Evolutionary conservation across 257 asterid species (phyloP).

Genomic region (Osmanthus fragrans): DNA sequence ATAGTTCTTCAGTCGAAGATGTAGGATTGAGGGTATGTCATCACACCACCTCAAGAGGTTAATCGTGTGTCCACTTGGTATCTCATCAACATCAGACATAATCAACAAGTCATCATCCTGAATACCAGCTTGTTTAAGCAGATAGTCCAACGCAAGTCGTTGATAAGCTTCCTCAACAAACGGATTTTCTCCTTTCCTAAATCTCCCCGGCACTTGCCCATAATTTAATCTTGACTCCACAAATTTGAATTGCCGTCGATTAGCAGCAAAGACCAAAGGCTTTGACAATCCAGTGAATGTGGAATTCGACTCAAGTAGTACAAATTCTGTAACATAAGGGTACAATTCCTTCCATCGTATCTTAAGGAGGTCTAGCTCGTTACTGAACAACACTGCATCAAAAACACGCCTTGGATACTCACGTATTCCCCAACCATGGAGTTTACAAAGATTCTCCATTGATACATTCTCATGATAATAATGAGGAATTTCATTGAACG

Average conservation of each 20-base stretch:
- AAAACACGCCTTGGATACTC: conserved; percentile 78
- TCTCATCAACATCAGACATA: conserved; percentile 95
- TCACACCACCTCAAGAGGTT: conserved; percentile 87
- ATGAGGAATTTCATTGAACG: conserved; percentile 71
- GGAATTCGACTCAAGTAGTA: conserved; percentile 79
- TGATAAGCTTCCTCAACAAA: conserved; percentile 86
- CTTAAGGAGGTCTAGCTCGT: conserved; percentile 75
- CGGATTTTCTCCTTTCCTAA: conserved; percentile 73
- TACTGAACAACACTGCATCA: conserved; percentile 84
- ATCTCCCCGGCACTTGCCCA: conserved; percentile 71
- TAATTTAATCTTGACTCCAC: conserved; percentile 72
- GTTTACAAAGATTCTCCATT: conserved; percentile 77
- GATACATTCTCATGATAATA: conserved; percentile 77
- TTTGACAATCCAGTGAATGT: conserved; percentile 81
- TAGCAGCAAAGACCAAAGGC: conserved; percentile 62
- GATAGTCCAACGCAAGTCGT: conserved; percentile 70
- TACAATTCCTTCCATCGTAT: conserved; percentile 83
- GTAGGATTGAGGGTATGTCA: conserved; percentile 67
- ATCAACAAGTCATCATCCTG: conserved; percentile 80
- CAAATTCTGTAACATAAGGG: conserved; percentile 76
- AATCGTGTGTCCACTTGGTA: conserved; percentile 73
- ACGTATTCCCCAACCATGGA: conserved; percentile 84
- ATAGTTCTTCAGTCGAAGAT: conserved; percentile 77
- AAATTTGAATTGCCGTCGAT: conserved; percentile 54
- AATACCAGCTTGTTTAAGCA: conserved; percentile 74